Conservation (phyloP, 1,284 basidiomycete species). For the Cutaneotrichosporon dermatis region DNA sequence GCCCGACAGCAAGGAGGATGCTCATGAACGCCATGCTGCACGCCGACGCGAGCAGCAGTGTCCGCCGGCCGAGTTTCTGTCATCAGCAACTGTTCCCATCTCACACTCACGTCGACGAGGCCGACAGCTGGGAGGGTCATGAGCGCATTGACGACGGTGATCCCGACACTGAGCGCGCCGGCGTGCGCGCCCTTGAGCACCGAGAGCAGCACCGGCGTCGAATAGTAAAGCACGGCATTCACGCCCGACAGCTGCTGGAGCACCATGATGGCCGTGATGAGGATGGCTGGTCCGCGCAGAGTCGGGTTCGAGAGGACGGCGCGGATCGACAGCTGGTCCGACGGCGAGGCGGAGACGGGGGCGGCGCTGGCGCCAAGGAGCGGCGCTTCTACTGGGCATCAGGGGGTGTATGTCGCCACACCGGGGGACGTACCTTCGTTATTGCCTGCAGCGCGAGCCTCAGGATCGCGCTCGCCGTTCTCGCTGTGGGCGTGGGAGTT, state of each 20-base stretch:
- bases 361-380: conserved; percentile 15
- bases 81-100: neutral
- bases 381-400: conserved; percentile 26
- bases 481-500: neutral
- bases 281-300: conserved; percentile 62
- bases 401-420: too few relatives aligned
- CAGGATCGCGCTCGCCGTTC: neutral
- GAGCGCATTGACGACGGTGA: conserved; percentile 68
- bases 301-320: conserved; percentile 55
- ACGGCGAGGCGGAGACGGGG: conserved; percentile 43
- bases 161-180: conserved; percentile 46
- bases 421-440: conserved; percentile 11
- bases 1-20: conserved; percentile 63
- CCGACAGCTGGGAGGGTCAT: conserved; percentile 79
- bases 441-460: neutral
- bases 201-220: conserved; percentile 74
- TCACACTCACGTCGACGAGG: conserved; percentile 67
- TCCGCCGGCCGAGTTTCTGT: conserved; percentile 47
- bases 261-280: conserved; percentile 67
- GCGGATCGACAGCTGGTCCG: conserved; percentile 29
- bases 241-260: conserved; percentile 77
- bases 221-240: conserved; percentile 81
- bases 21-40: conserved; percentile 66
- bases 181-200: conserved; percentile 72
- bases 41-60: conserved; percentile 50